A percentile compares a stretch with the other conserved stretches of the same genome.
Conservation (phyloP, 202 grass and related monocot genomes). For the Saccharum hybrid region DNA sequence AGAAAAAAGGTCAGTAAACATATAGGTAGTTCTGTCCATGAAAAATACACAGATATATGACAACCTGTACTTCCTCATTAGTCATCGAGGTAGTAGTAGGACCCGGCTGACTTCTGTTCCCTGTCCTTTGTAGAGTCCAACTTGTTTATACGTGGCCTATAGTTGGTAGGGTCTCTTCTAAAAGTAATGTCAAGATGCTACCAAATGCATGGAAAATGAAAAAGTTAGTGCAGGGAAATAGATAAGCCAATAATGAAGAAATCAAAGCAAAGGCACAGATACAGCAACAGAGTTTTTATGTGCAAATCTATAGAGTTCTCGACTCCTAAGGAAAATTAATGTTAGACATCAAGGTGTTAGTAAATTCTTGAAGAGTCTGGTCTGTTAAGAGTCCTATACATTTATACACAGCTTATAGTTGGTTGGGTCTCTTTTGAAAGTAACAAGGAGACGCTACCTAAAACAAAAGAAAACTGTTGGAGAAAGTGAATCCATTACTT, state of each 20-base stretch:
- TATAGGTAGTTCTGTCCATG: background rate
- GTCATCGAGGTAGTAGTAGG: conserved; percentile 91
- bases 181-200: conserved; percentile 97
- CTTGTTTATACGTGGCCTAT: conserved; percentile 88
- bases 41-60: background rate
- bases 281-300: background rate
- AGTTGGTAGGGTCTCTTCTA: conserved; percentile 89
- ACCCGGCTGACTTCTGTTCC: conserved; percentile 85
- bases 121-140: conserved; percentile 85
- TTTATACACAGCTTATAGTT: conserved; percentile 52
- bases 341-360: conserved; percentile 67
- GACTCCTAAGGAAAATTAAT: background rate
- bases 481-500: too few species aligned
- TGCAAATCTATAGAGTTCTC: conserved; percentile 1
- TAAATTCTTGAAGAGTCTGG: conserved; percentile 54
- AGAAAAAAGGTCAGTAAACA: background rate
- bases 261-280: background rate
- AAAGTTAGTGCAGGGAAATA: background rate
- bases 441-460: conserved; percentile 60
- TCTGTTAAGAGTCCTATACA: conserved; percentile 26
- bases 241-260: background rate
- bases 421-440: conserved; percentile 64
- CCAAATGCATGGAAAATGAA: background rate
- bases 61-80: conserved; percentile 48
- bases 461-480: conserved; percentile 31